Evolutionary conservation across 2,329 filamentous ascomycete species (phyloP), one percentile per base, ranked within the genome.

Genomic region (Leptodontidium sp.): DNA sequence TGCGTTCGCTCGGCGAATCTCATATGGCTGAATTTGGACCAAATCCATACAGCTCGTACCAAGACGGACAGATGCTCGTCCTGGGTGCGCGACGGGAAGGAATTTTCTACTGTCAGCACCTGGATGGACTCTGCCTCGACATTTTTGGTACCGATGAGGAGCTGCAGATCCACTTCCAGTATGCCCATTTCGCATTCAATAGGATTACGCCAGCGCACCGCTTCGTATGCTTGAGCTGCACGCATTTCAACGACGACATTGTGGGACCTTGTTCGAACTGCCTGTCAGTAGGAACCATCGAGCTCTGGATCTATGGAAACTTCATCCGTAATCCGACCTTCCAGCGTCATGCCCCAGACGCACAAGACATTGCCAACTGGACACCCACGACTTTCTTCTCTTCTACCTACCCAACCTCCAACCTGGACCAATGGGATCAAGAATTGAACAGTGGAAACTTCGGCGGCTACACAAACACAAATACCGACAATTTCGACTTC

Each of bases 231-330:
- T 64, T 68, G 3, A 26, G 45, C 9, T 75, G 74, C 45, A 45
- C 66, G 14, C 57, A 40, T 26, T 24, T 68, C 26, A 73, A 72
- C 53, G 24, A 58, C 12, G 29, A 62, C 50, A 12, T 47, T 2
- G 47, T 40, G 14, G 65, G 50, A 24, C 45, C 66, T 17, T 77
- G 76, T 57, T 55, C 47, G 14, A 61, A 67, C 15, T 75, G 73
- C 52, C 29, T 32, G 9, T 47, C n/a, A 12, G 15, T 68, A n/a
- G 65, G 64, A 2, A 43, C 24, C 1, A 70, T 76, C 17, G 69
- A 75, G 52, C 24, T 72, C 11, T 76, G 74, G 72, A 70, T 77
- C 12, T 76, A 74, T 53, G 76, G 75, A 8, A 67, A 74, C 26
- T 77, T 70, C 35, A 75, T 77, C 9, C 65, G 61, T 7, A 69